Evolutionary conservation across 2,329 filamentous ascomycete genomes (phyloP), one percentile per base, ranked within the genome.

Genomic region (Apiospora saccharicola): DNA sequence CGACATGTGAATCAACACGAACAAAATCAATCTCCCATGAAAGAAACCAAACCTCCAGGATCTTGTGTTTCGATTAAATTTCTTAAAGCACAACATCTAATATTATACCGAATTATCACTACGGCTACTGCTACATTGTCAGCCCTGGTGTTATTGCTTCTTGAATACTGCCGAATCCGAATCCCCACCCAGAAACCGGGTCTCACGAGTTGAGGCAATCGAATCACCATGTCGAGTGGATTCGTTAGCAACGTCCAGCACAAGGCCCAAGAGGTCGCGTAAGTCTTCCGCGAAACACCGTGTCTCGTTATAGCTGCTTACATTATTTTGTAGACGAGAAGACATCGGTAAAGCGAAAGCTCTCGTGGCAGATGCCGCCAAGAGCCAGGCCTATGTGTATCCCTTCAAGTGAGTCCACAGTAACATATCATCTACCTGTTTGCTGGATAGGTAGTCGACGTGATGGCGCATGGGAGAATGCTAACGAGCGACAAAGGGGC

Each of bases 361-460:
- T 22, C 85, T 95, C 49, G 87, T 94, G 57, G 83, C 87, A 53
- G 90, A 94, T 78, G 93, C 94, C 44, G 89, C 91, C 70, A 90
- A 87, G 77, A 97, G 94, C 75, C 90, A 91, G 69, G 90, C 95
- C 34, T 98, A 96, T 80, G 82, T 97, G 75, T 98, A 98, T 82
- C 96, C 96, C 37, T 87, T 98, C 82, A 95, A 89, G 85, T 88
- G 80, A 44, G 73, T 70, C 26, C 24, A 13, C 10, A 12, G 6
- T 37, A 19, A 30, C 30, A 34, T 34, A 7, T 34, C 14, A 61
- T 19, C 13, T 34, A 34, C 14, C 51, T 57, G 7, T 26, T 22
- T 67, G 34, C 26, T 67, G 34, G 22, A n/a, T 22, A 43, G 10
- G 41, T 14, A 26, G 37, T 16, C 22, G n/a, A n/a, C 8, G 46